A percentile compares a stretch with the other conserved stretches of the same genome.
Conservation (phyloP, 352 stramenopile species). For the Globisporangium paroecandrum region DNA sequence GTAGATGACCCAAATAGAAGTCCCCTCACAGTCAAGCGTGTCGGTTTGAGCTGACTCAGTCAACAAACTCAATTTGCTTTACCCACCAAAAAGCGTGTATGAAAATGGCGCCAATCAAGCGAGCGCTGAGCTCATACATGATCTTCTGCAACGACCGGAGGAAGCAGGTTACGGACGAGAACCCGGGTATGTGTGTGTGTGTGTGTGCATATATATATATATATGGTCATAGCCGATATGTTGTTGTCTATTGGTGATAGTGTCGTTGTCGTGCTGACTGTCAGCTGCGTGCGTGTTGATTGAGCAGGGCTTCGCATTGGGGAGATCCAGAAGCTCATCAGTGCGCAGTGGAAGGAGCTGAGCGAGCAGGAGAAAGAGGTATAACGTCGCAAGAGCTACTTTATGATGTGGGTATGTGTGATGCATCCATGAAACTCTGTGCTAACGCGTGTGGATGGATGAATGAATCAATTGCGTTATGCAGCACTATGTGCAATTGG, state of each 20-base stretch:
- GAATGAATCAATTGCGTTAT: not conserved
- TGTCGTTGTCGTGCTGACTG: not conserved
- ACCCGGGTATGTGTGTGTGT: constrained; percentile 34
- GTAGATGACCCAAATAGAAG: constrained; percentile 7
- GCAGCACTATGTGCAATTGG: constrained; percentile 77
- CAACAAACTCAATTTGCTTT: constrained; percentile 6
- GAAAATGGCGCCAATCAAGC: constrained; percentile 67
- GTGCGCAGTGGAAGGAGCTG: constrained; percentile 87
- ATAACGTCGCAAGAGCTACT: too few species aligned
- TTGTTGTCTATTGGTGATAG: not conserved
- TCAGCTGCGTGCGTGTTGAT: not conserved
- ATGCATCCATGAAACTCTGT: not conserved
- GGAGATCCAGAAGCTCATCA: constrained; percentile 89
- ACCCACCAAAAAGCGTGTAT: constrained; percentile 1
- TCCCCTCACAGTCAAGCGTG: not conserved
- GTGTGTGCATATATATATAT: too few species aligned
- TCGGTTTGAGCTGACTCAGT: not conserved
- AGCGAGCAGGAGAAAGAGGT: constrained; percentile 80
- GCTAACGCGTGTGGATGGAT: not conserved
- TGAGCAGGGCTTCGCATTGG: constrained; percentile 46
- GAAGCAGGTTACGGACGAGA: constrained; percentile 57
- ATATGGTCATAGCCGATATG: not conserved
- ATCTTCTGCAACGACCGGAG: constrained; percentile 79
- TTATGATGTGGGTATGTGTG: not conserved
- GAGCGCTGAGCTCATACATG: constrained; percentile 84